Base-by-base conservation (phyloP, 306 rosid genomes). In the Lathyrus tuberosus region DNA sequence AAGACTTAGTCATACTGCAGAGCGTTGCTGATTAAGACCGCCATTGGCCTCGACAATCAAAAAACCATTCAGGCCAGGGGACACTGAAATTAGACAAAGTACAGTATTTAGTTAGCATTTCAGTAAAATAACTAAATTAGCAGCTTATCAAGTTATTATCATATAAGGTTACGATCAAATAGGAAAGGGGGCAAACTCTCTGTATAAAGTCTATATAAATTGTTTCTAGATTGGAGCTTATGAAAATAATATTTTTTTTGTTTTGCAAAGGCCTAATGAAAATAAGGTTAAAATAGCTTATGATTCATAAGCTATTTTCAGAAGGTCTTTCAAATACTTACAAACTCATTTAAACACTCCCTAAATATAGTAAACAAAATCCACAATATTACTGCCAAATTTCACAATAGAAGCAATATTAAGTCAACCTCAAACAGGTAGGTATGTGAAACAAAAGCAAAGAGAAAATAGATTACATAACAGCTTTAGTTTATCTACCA, bases 11-110 rank as follows among this genome's bases (percentile, higher is more conserved):
- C 85, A 41, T 82, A 94, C 99, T 43, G 97, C 96, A 49, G 97
- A 91, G 56, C 96, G 89, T 65, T 94, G 99, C 81, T 94, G 99
- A 84, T 94, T 94, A 71, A 94, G 99, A 66, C 97, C 99, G 14
- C 97, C 99, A 82, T 91, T 94, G 49, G 89, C 99, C 88, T 91
- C 97, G 60, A 94, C 94, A 69, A 94, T 75, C 69, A 94, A 79
- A 90, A 88, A 91, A 44, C 89, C 94, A 71, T 69, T 86, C 42
- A 78, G 71, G 18, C 81, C 87, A 70, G 79, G 63, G 31, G 88
- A 72, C 41, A 65, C 99, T 94, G 95, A 77, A 77, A 85, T 79
- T 71, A 69, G 6, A 52, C 5, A 22, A 67, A 73, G 37, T 43
- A 74, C 33, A 37, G 44, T 35, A 70, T 76, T 30, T 14, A 6